Evolutionary conservation across 1,284 basidiomycete genomes (phyloP), one percentile per base, ranked within the genome.

Genomic region (Vanrija sp.): DNA sequence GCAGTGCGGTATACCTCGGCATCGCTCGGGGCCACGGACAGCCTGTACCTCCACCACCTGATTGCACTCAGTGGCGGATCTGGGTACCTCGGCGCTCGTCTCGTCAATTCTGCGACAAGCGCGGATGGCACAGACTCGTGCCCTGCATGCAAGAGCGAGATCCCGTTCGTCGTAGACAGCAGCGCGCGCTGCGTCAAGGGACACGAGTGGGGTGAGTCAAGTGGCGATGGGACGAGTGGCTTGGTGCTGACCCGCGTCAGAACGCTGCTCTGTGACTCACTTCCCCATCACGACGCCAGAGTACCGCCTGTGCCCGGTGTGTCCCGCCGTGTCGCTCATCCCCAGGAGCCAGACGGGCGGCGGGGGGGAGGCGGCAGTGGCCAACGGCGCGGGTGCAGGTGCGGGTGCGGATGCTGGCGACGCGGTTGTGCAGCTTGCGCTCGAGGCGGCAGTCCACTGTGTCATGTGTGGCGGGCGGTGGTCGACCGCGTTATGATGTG

Each of bases 381-480:
- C 31, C 12, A 31, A 31, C 31, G 31, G 31, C 12, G 9, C 31
- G 31, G 24, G 5, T 4, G 24, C 24, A 14, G 31, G 12, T 9
- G 31, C 10, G 24, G 31, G n/a, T n/a, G n/a, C n/a, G 12, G 31
- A 3, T 14, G 31, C 9, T 2, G 12, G 27, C 15, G 55, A 56
- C 19, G 49, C 53, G 20, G 41, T 71, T 25, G 61, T 63, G 16
- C 61, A 68, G 49, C 42, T 19, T 14, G 51, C 64, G 23, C 49
- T 73, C 31, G 61, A 67, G 25, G 59, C 59, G 23, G 69, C 69
- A 3, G 45, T 57, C 10, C 53, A 49, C 3, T 73, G 72, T 47
- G 38, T 64, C 22, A 54, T 58, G 41, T 73, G 72, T 47, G 72
- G 72, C 2, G 72, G 72, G 7, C 55, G 72, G 36, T 73, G 72